Evolutionary conservation across 495 filamentous ascomycete species (phyloP), one percentile per base, ranked within the genome.

Genomic region (Penicillium longicatenatum): DNA sequence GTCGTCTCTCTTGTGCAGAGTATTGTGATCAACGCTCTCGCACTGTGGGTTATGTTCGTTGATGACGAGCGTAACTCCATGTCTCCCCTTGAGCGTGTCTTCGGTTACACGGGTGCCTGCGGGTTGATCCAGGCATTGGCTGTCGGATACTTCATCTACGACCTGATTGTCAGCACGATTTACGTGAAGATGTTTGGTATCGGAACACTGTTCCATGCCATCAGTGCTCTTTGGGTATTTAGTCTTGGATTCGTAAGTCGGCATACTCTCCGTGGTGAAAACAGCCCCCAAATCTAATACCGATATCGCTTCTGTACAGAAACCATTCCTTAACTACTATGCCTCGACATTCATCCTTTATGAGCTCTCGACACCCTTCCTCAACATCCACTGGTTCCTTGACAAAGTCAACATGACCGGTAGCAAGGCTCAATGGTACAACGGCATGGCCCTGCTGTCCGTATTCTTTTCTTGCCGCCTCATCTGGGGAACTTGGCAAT

Each of bases 371-470:
- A 89, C 86, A 63, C 92, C 92, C 14, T 93, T 96, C 78, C 86
- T 95, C 66, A 95, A 96, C 71, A 89, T 98, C 75, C 94, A 99
- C 81, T 99, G 94, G 94, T 98, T 99, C 83, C 93, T 89, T 68
- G 94, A 99, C 79, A 99, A 99, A 77, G 80, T 97, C 65, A 86
- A 89, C 70, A 88, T 96, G 82, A 99, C 95, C 21, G 94, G 94
- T 50, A 89, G 89, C 58, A 79, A 72, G 16, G 60, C 82, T 45
- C 92, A 97, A 74, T 86, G 93, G 64, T 89, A 93, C 74, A 97
- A 97, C 71, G 92, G 92, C 64, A 85, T 93, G 70, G 61, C 82
- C 57, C 67, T 78, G 4, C 74, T 78, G 47, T 65, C 55, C 39
- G 86, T 84, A 46, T 99, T 99, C 79, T 94, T 96, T 79, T 82